A percentile compares a stretch with the other conserved stretches of the same genome.
Conservation (phyloP, 2,329 filamentous ascomycete genomes). For the Ceratocystis diversiconidia region DNA sequence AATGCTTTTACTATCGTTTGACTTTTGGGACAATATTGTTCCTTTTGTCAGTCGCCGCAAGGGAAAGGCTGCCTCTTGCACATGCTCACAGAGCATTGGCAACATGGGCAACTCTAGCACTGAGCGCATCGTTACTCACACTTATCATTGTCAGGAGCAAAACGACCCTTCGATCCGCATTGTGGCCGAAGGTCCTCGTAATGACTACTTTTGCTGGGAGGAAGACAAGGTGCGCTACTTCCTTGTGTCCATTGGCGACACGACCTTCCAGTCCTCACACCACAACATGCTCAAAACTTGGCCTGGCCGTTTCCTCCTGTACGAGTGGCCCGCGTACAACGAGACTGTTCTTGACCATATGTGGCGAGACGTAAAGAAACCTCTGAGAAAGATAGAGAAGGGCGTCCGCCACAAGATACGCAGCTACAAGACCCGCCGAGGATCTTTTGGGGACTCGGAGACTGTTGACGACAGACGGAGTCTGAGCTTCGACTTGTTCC, state of each 20-base stretch:
- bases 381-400: slow-evolving; percentile 2
- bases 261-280: slow-evolving; percentile 15
- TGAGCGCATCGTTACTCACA: not conserved
- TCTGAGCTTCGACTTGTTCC: slow-evolving; percentile 10
- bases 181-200: slow-evolving; percentile 14
- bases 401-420: slow-evolving; percentile 6
- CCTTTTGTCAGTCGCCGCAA: not conserved
- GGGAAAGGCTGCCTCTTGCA: not conserved
- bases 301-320: slow-evolving; percentile 14
- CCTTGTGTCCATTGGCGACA: slow-evolving; percentile 13
- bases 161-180: slow-evolving; percentile 7
- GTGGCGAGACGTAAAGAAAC: slow-evolving; percentile 10
- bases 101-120: not conserved
- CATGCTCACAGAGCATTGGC: not conserved
- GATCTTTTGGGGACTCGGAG: not conserved
- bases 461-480: slow-evolving; percentile 1
- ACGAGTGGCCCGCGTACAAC: slow-evolving; percentile 15
- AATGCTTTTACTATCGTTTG: slow-evolving; percentile 12
- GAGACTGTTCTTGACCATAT: slow-evolving; percentile 4
- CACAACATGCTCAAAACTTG: slow-evolving; percentile 12
- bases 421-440: not conserved
- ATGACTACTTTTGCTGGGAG: slow-evolving; percentile 17
- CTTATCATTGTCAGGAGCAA: not conserved
- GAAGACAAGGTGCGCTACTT: slow-evolving; percentile 18
- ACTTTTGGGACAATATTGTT: slow-evolving; percentile 13